Evolutionary conservation across 495 filamentous ascomycete genomes (phyloP).

Genomic region (Collariella sp.): DNA sequence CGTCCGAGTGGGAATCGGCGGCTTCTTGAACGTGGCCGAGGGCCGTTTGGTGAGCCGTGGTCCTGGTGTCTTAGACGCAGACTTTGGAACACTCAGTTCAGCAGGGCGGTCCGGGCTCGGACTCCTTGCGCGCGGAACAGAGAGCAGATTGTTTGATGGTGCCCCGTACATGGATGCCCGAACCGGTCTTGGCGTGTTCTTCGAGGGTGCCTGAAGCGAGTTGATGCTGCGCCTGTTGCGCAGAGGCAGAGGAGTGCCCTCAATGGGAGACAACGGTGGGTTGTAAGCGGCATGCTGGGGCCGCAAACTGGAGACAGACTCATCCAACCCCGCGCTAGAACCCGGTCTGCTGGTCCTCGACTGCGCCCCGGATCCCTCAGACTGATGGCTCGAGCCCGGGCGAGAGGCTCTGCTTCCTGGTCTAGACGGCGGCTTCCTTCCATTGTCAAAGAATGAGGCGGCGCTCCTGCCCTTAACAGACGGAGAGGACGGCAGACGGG

Average conservation of each 20-base stretch:
- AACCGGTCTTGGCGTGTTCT: constrained; percentile 3
- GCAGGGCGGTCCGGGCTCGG: constrained; percentile 32
- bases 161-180: constrained; percentile 13
- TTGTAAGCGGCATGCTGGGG: constrained; percentile 29
- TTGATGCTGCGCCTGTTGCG: constrained; percentile 21
- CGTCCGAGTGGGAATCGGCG: constrained; percentile 36
- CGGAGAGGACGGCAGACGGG: constrained; percentile 41
- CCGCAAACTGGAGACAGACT: constrained; percentile 22
- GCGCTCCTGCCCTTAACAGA: constrained; percentile 31
- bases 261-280: constrained; percentile 29
- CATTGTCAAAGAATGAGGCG: constrained; percentile 32
- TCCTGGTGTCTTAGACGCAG: constrained; percentile 43
- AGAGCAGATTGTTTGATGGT: constrained; percentile 17
- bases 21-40: constrained; percentile 49
- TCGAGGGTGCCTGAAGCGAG: constrained; percentile 18
- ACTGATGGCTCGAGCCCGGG: constrained; percentile 39
- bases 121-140: constrained; percentile 26
- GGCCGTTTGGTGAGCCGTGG: constrained; percentile 46
- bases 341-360: constrained; percentile 33
- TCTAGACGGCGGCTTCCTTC: constrained; percentile 26
- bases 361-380: constrained; percentile 28
- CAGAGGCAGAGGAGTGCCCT: constrained; percentile 27
- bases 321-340: constrained; percentile 32
- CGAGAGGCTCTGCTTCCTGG: constrained; percentile 31
- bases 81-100: constrained; percentile 26